Conservation (phyloP, 305 asterid species). For the Striga hermonthica region DNA sequence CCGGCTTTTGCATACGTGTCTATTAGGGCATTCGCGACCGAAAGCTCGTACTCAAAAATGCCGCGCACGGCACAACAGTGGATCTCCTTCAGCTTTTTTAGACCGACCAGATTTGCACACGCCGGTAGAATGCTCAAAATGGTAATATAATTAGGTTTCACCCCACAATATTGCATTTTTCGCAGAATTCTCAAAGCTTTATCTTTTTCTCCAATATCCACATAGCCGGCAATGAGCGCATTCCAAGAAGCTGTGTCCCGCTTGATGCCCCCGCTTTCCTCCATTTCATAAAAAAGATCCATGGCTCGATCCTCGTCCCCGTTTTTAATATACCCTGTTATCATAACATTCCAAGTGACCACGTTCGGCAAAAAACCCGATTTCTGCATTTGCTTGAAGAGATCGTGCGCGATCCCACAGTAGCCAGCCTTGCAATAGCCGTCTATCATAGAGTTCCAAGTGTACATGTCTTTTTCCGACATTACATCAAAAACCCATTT, state of each 20-base stretch:
- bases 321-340: slow-evolving; percentile 64
- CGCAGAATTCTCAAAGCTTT: slow-evolving; percentile 60
- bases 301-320: slow-evolving; percentile 81
- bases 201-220: slow-evolving; percentile 55
- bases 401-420: slow-evolving; percentile 63
- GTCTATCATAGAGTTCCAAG: slow-evolving; percentile 80
- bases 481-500: slow-evolving; percentile 53
- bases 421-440: slow-evolving; percentile 80
- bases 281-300: slow-evolving; percentile 78
- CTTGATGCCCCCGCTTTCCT: slow-evolving; percentile 50
- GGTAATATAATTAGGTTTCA: slow-evolving; percentile 68
- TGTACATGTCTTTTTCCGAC: slow-evolving; percentile 50
- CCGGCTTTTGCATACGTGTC: slow-evolving; percentile 77
- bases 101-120: slow-evolving; percentile 56
- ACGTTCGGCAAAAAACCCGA: slow-evolving; percentile 53
- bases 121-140: slow-evolving; percentile 78
- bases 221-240: slow-evolving; percentile 65
- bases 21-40: slow-evolving; percentile 59
- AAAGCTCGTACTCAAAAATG: slow-evolving; percentile 50
- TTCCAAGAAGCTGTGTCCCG: slow-evolving; percentile 83
- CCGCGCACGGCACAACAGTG: slow-evolving; percentile 54
- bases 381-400: slow-evolving; percentile 59
- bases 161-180: slow-evolving; percentile 55
- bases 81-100: slow-evolving; percentile 73
- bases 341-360: slow-evolving; percentile 76